phyloP scores from a whole-genome alignment of 768 basidiomycete species.

The Russula emetica region DNA sequence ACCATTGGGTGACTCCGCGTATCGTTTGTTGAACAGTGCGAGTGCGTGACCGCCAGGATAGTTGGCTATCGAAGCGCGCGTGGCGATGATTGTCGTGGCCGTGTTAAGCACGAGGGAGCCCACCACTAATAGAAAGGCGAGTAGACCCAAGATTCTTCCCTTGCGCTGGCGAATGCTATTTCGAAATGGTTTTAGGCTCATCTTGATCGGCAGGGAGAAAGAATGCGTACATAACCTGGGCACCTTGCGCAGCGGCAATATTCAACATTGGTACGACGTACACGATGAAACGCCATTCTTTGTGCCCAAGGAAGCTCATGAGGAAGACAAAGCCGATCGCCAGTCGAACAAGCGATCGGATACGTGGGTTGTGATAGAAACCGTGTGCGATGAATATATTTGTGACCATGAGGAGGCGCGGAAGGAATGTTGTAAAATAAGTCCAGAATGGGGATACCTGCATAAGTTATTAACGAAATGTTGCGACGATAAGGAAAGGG shows the following conservation, averaged over 20 bases:
- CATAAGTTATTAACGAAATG: slow-evolving; percentile 1
- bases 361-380: slow-evolving; percentile 42
- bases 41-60: slow-evolving; percentile 89
- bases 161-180: slow-evolving; percentile 49
- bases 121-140: slow-evolving; percentile 45
- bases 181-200: neutral
- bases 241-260: slow-evolving; percentile 66
- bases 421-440: slow-evolving; percentile 66
- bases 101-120: slow-evolving; percentile 53
- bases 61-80: slow-evolving; percentile 61
- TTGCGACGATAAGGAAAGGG: neutral
- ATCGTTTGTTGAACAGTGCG: slow-evolving; percentile 51
- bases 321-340: slow-evolving; percentile 50
- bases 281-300: slow-evolving; percentile 96
- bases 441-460: slow-evolving; percentile 66
- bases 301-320: slow-evolving; percentile 81
- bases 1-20: slow-evolving; percentile 37
- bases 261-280: slow-evolving; percentile 84
- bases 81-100: slow-evolving; percentile 48
- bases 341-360: slow-evolving; percentile 50
- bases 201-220: neutral
- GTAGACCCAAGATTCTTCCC: slow-evolving; percentile 41
- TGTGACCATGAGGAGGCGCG: slow-evolving; percentile 69
- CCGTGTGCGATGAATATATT: slow-evolving; percentile 60
- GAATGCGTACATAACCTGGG: slow-evolving; percentile 55